Base-by-base conservation (phyloP, 1,139 yeast genomes). In the Yamadazyma membranifaciens region DNA sequence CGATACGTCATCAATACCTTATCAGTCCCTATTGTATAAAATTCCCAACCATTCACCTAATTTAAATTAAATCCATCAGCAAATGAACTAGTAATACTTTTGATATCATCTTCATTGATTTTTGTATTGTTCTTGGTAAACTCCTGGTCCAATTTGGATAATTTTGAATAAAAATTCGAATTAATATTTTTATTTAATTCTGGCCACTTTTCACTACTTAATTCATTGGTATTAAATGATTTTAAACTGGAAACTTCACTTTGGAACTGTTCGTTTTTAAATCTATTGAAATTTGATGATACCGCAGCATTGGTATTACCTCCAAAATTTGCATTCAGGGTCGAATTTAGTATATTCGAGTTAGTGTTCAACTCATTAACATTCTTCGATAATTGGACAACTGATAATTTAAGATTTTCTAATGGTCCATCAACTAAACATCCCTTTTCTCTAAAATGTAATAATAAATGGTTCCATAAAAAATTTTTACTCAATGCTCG, bases 391-490 rank as follows among this genome's bases (percentile, higher is more conserved):
- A 85, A 67, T 50, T 80, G 89, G 20, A 87, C 82, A 54, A 80
- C 74, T 43, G 87, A 82, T 35, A 85, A 68, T 56, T 85, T 94
- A 47, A 91, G 71, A 52, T 82, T 85, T 45, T 85, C 92, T 51
- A 91, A 69, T 2, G 89, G 81, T n/a, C 98, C 98, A 60, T 91
- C 97, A 26, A 91, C 97, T 37, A 91, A 70, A 61, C 94, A 85
- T 1, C 95, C 95, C 48, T 78, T 79, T 55, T 87, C 94, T 60
- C 95, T 74, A 65, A 80, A 89, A 60, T 87, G 95, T 36, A 80
- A 65, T 49, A 91, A 68, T 48, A 91, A 65, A 48, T 81, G 85
- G 51, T 82, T 83, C 98, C 98, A 91, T 48, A 91, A 65, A 13
- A 73, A 62, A 59, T 87, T 86, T 45, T 78, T 75, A 36, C 87